Percentiles rank a stretch among this genome's conserved stretches.
Conservation (phyloP, 441 rosid genomes). For the Biscutella laevigata region DNA sequence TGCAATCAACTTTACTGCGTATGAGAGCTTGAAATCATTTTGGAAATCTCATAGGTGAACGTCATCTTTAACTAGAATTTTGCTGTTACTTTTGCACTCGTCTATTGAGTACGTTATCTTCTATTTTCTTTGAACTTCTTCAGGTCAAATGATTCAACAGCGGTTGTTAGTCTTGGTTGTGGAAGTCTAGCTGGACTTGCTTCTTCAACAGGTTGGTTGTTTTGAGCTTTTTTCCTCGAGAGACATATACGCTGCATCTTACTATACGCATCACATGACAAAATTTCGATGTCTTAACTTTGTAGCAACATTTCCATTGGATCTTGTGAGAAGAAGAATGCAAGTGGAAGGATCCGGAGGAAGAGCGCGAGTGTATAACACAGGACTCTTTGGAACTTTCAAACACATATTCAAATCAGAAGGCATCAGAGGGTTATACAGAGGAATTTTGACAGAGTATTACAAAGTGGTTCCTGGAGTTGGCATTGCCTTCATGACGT, state of each 20-base stretch:
- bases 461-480: constrained; percentile 92
- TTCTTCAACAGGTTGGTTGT: constrained; percentile 67
- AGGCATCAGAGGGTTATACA: constrained; percentile 75
- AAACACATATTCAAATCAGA: constrained; percentile 60
- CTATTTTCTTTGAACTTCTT: constrained; percentile 12
- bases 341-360: constrained; percentile 94
- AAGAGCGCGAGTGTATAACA: constrained; percentile 60
- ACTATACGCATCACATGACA: neutral
- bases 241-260: neutral
- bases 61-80: neutral
- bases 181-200: constrained; percentile 92
- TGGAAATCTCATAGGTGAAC: constrained; percentile 68
- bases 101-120: neutral
- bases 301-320: constrained; percentile 85
- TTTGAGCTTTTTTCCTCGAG: neutral
- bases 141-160: constrained; percentile 70
- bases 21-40: constrained; percentile 57
- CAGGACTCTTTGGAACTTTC: constrained; percentile 63
- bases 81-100: neutral
- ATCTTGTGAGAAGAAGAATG: constrained; percentile 93
- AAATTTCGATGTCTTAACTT: neutral
- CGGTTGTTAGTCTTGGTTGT: constrained; percentile 62
- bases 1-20: constrained; percentile 79
- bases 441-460: constrained; percentile 91
- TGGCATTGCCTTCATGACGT: constrained; percentile 90